phyloP scores from a whole-genome alignment of 345 rosid genomes.

The Euphorbia tirucalli region DNA sequence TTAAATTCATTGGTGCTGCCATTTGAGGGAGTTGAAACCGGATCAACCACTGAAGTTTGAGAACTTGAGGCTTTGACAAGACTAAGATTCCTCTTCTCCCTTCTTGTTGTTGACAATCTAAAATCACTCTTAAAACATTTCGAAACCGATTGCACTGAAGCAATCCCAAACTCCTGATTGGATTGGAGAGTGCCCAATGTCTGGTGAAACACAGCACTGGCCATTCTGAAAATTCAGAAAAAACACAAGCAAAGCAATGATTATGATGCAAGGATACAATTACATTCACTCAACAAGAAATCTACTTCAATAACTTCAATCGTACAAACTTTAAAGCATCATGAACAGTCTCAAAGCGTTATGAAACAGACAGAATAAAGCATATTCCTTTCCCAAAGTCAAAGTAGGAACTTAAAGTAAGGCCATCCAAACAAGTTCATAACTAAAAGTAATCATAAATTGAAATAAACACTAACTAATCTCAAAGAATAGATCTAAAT shows the following conservation, averaged over 20 bases:
- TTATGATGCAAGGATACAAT: neutral
- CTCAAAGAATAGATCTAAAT: slow-evolving; percentile 8
- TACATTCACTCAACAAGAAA: neutral
- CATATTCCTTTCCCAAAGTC: too few relatives aligned
- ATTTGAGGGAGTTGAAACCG: slow-evolving; percentile 51
- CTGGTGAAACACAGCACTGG: slow-evolving; percentile 53
- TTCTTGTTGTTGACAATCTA: slow-evolving; percentile 26
- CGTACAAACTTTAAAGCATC: neutral
- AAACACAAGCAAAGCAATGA: neutral
- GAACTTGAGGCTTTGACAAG: slow-evolving; percentile 53
- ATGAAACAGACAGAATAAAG: too few relatives aligned
- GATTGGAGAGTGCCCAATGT: slow-evolving; percentile 38
- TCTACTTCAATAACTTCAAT: neutral
- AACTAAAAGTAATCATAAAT: neutral
- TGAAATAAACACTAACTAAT: neutral
- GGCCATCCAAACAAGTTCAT: neutral
- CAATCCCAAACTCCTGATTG: slow-evolving; percentile 33
- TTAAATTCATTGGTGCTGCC: slow-evolving; percentile 34
- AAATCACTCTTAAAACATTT: slow-evolving; percentile 35
- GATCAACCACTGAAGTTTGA: slow-evolving; percentile 51
- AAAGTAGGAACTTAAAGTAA: too few relatives aligned
- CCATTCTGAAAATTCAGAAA: slow-evolving; percentile 59
- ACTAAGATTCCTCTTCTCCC: slow-evolving; percentile 31
- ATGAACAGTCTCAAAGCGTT: too few relatives aligned
- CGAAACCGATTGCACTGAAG: slow-evolving; percentile 30